phyloP scores from a whole-genome alignment of 441 rosid genomes.

The Gossypium davidsonii region DNA sequence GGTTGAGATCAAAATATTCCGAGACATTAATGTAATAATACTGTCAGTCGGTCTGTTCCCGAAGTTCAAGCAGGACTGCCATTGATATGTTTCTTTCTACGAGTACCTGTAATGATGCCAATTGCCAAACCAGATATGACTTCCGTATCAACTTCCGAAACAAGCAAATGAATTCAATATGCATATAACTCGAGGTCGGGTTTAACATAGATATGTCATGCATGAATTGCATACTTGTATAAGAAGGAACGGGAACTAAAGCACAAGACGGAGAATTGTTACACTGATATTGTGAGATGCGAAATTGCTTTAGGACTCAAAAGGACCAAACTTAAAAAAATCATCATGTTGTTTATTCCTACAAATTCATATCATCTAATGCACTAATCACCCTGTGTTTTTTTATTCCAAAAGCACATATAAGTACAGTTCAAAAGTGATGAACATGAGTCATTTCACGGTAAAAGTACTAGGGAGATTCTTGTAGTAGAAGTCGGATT shows the following conservation, averaged over 20 bases:
- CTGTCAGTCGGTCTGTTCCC: neutral
- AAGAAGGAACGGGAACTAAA: neutral
- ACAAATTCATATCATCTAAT: neutral
- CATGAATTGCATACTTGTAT: neutral
- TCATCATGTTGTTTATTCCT: neutral
- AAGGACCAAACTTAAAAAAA: neutral
- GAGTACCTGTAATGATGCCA: conserved; percentile 26
- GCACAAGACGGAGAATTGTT: neutral
- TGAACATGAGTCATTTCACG: neutral
- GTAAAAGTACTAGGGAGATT: too few relatives aligned
- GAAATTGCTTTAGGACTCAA: neutral
- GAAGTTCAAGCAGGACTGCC: neutral
- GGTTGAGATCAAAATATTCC: neutral
- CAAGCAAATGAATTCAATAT: neutral
- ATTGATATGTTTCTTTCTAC: conserved; percentile 28
- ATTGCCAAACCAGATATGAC: conserved; percentile 4
- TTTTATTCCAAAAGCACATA: neutral
- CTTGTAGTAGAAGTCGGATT: too few relatives aligned
- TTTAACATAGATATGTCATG: neutral
- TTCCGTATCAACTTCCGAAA: neutral
- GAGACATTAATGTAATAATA: neutral
- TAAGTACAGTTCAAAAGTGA: neutral
- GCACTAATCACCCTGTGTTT: neutral
- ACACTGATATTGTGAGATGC: neutral
- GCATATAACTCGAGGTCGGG: neutral